phyloP scores from a whole-genome alignment of 495 filamentous ascomycete genomes.

The Penicillium nucicola region DNA sequence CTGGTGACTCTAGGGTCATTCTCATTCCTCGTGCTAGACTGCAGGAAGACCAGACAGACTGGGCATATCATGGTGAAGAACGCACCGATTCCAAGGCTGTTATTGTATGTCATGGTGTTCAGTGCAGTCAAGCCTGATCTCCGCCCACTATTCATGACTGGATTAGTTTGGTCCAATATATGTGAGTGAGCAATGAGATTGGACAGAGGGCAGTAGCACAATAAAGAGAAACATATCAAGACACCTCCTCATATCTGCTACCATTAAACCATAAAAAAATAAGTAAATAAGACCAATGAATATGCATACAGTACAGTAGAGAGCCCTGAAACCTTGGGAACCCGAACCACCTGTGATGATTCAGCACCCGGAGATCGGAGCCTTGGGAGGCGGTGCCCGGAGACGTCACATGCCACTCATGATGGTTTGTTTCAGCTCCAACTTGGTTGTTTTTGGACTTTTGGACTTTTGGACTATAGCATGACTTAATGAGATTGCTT shows the following conservation, averaged over 20 bases:
- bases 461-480: neutral
- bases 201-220: neutral
- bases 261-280: too few relatives aligned
- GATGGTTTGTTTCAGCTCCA: constrained; percentile 1
- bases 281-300: too few relatives aligned
- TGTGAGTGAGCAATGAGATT: neutral
- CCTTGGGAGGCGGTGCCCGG: constrained; percentile 3
- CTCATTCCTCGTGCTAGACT: neutral
- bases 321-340: too few relatives aligned
- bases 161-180: neutral
- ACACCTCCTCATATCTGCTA: too few relatives aligned
- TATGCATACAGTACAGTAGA: too few relatives aligned
- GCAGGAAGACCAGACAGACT: neutral
- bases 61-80: neutral
- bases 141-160: neutral
- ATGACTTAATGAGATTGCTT: constrained; percentile 14
- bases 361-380: constrained; percentile 13
- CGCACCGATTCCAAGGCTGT: neutral
- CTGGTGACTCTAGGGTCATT: neutral
- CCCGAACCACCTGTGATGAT: constrained; percentile 10
- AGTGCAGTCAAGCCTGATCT: neutral
- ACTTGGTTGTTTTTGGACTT: constrained; percentile 1
- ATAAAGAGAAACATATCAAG: neutral
- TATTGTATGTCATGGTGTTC: neutral
- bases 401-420: constrained; percentile 22